Base-by-base conservation (phyloP, 305 asterid species). In the Stenogyne calaminthoides region DNA sequence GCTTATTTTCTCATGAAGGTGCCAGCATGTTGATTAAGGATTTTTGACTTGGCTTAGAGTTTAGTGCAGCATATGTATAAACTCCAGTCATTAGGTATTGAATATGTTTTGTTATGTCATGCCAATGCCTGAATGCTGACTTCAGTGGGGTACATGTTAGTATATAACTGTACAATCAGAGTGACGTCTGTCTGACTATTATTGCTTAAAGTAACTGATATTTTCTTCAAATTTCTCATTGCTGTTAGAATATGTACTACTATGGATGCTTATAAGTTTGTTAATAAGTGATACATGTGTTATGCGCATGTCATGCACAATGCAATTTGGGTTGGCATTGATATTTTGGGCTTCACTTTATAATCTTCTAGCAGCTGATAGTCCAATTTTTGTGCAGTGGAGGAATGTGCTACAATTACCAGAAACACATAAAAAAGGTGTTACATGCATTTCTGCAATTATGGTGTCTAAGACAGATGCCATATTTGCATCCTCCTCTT, bases 401-500 rank as follows among this genome's bases (percentile, higher is more conserved):
- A 91, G 87, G 84, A 83, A 83, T 72, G 90, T 86, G 29, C 72
- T 83, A 66, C 91, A 91, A 87, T 83, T 85, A 72, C 88, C 93
- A 44, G 91, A 91, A 78, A 80, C 86, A 67, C 99, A 91, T 80
- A 88, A 84, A 59, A 94, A 88, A 74, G 96, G 99, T 29, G 97
- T 94, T 51, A 91, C 97, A 9, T 94, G 97, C 92, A 84, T 94
- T 64, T 80, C 91, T 59, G 89, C 91, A 27, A 65, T 91, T 75
- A 80, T 90, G 87, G 55, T 87, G 69, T 91, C 97, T 59, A 80
- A 75, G 16, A 77, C 83, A 47, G 89, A 83, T 9, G 91, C 88
- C 62, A 62, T 91, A 72, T 88, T 88, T 81, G 97, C 92, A 68
- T 94, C 99, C 60, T 87, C 97, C 65, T 90, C 97, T 68, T 91